A percentile compares a stretch with the other conserved stretches of the same genome.
phyloP scores from a whole-genome alignment of 495 filamentous ascomycete species.

The Apiosordaria backusii region DNA sequence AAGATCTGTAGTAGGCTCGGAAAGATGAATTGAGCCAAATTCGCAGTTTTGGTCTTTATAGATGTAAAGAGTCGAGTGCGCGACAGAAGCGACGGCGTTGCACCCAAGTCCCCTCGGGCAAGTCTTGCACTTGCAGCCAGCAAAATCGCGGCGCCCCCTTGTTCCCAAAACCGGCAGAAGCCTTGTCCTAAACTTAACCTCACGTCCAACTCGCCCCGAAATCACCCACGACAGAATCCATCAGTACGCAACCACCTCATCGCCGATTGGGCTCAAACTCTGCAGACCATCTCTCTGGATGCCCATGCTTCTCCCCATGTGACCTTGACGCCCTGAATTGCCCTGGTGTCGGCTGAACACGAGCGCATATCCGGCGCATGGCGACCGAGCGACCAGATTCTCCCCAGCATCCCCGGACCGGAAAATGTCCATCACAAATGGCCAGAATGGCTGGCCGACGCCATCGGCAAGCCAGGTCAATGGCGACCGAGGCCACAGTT shows the following conservation, averaged over 20 bases:
- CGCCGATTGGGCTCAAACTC: slow-evolving; percentile 31
- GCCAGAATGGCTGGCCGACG: slow-evolving; percentile 47
- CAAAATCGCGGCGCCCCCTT: slow-evolving; percentile 27
- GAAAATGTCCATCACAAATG: slow-evolving; percentile 51
- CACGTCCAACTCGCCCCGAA: slow-evolving; percentile 40
- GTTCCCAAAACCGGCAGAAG: slow-evolving; percentile 32
- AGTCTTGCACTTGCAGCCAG: slow-evolving; percentile 5
- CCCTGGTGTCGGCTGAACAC: slow-evolving; percentile 43
- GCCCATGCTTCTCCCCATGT: slow-evolving; percentile 38
- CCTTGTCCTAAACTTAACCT: slow-evolving; percentile 45
- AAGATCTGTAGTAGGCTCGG: not conserved
- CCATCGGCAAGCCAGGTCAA: slow-evolving; percentile 33
- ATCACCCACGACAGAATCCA: slow-evolving; percentile 39
- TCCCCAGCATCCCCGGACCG: slow-evolving; percentile 32
- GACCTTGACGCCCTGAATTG: slow-evolving; percentile 35
- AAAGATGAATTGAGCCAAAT: not conserved
- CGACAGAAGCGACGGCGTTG: not conserved
- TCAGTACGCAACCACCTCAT: slow-evolving; percentile 39
- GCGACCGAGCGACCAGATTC: slow-evolving; percentile 37
- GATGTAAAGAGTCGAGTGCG: not conserved
- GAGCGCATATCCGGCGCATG: slow-evolving; percentile 49
- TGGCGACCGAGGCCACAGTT: slow-evolving; percentile 32
- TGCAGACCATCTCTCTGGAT: slow-evolving; percentile 40
- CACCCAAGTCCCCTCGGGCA: not conserved
- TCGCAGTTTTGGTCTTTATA: not conserved